These are phyloP conservation scores for Coemansia sp. DNA, from an alignment of 192 early-diverging fungal species.

Conservation along the genomic window DNA sequence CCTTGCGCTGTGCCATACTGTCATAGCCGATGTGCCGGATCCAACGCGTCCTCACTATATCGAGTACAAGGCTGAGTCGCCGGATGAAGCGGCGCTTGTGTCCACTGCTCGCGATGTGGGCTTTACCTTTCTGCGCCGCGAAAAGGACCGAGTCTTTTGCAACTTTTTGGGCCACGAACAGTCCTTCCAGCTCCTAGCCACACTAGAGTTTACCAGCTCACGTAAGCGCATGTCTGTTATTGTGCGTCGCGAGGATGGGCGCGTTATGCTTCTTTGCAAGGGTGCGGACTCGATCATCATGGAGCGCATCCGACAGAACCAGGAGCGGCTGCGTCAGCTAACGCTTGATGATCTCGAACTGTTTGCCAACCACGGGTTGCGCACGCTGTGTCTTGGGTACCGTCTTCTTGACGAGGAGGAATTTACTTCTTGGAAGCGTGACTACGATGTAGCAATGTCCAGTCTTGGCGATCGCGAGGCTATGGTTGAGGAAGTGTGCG, in stretches of 20 bases:
- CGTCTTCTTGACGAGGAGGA: slow-evolving; percentile 69
- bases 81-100: slow-evolving; percentile 93
- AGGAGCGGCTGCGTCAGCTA: slow-evolving; percentile 66
- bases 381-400: slow-evolving; percentile 87
- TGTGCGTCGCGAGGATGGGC: slow-evolving; percentile 69
- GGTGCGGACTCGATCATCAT: slow-evolving; percentile 96
- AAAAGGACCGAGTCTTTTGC: slow-evolving; percentile 64
- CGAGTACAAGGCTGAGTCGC: slow-evolving; percentile 89
- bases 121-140: slow-evolving; percentile 77
- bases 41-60: slow-evolving; percentile 55
- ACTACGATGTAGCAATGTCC: slow-evolving; percentile 72
- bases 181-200: slow-evolving; percentile 64
- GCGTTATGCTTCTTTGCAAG: slow-evolving; percentile 83
- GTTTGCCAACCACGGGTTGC: slow-evolving; percentile 78
- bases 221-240: slow-evolving; percentile 97
- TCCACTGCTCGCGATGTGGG: slow-evolving; percentile 82
- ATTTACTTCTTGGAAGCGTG: slow-evolving; percentile 68
- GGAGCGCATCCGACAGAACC: slow-evolving; percentile 71
- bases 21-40: slow-evolving; percentile 65
- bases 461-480: slow-evolving; percentile 79
- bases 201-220: slow-evolving; percentile 91
- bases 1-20: slow-evolving; percentile 88
- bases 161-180: slow-evolving; percentile 75
- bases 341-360: slow-evolving; percentile 77
- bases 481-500: slow-evolving; percentile 74